phyloP scores from a whole-genome alignment of 169 alveolate genomes.

The Amoebophrya sp. region DNA sequence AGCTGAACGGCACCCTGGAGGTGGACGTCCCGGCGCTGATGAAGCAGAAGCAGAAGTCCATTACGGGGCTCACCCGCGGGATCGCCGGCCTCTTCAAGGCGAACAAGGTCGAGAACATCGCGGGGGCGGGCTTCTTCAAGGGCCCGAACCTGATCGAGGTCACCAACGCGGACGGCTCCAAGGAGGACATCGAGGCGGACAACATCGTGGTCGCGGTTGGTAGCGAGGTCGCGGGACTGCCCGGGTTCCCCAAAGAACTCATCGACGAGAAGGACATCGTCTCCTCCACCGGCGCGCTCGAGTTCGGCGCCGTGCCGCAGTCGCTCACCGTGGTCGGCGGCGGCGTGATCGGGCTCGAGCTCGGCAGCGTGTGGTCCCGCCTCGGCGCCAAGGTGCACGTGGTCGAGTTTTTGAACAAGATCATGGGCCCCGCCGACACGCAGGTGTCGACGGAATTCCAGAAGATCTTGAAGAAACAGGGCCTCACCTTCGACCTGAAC shows the following conservation, averaged over 20 bases:
- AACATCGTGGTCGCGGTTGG: not conserved
- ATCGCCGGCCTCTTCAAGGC: slow-evolving; percentile 75
- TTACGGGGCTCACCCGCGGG: slow-evolving; percentile 73
- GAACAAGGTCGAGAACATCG: slow-evolving; percentile 45
- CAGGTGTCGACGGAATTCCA: slow-evolving; percentile 57
- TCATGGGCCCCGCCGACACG: slow-evolving; percentile 38
- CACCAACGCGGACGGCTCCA: slow-evolving; percentile 34
- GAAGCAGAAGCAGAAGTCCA: slow-evolving; percentile 60
- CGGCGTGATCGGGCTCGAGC: slow-evolving; percentile 93
- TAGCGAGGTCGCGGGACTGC: not conserved
- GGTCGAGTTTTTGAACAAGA: slow-evolving; percentile 50
- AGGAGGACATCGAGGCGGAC: not conserved
- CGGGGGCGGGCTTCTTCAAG: slow-evolving; percentile 25
- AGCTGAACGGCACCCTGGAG: slow-evolving; percentile 31
- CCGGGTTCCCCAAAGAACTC: slow-evolving; percentile 1
- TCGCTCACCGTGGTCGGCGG: slow-evolving; percentile 86
- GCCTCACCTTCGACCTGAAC: slow-evolving; percentile 39
- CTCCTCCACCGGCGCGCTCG: slow-evolving; percentile 32
- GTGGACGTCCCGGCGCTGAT: slow-evolving; percentile 59
- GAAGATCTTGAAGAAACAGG: slow-evolving; percentile 47
- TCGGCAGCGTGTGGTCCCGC: slow-evolving; percentile 81
- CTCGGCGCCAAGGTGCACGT: slow-evolving; percentile 79
- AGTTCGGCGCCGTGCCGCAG: slow-evolving; percentile 59
- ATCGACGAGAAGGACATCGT: slow-evolving; percentile 66
- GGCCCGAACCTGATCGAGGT: slow-evolving; percentile 35